Conservation (phyloP, 169 alveolate genomes). For the Cryptosporidium sp. region DNA sequence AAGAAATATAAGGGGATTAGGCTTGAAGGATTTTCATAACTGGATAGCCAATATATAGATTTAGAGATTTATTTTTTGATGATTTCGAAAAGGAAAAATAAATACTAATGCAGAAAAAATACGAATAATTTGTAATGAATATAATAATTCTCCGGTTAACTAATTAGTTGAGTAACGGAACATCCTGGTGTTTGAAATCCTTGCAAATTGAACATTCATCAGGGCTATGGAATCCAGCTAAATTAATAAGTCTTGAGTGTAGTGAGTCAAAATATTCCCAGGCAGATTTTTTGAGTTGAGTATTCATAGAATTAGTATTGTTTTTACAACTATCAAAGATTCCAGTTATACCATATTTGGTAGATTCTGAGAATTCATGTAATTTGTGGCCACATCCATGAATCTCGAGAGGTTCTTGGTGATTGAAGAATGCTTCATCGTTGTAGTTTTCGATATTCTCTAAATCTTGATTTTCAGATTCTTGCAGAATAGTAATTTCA, state of each 20-base stretch:
- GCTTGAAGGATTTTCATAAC: background rate
- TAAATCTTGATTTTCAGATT: constrained; percentile 13
- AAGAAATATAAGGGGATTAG: no score
- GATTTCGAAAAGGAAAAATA: background rate
- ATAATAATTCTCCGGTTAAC: background rate
- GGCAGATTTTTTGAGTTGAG: constrained; percentile 10
- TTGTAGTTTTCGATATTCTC: background rate
- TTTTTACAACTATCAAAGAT: background rate
- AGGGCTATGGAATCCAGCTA: constrained; percentile 63
- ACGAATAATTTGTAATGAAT: background rate
- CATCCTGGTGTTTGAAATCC: constrained; percentile 64
- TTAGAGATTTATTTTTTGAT: no score
- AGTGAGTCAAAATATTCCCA: constrained; percentile 7
- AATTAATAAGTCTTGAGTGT: constrained; percentile 33
- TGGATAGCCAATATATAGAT: no score
- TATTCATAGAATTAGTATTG: background rate
- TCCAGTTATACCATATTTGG: background rate
- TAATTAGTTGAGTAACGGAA: constrained; percentile 43
- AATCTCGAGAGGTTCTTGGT: constrained; percentile 6
- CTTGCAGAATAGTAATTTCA: constrained; percentile 2
- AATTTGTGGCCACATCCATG: constrained; percentile 1
- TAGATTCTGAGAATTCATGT: background rate
- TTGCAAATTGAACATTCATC: constrained; percentile 69
- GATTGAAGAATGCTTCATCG: background rate
- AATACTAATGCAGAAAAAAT: background rate